Evolutionary conservation across 2,329 filamentous ascomycete species (phyloP).

Genomic region (Calonectria fujianensis): DNA sequence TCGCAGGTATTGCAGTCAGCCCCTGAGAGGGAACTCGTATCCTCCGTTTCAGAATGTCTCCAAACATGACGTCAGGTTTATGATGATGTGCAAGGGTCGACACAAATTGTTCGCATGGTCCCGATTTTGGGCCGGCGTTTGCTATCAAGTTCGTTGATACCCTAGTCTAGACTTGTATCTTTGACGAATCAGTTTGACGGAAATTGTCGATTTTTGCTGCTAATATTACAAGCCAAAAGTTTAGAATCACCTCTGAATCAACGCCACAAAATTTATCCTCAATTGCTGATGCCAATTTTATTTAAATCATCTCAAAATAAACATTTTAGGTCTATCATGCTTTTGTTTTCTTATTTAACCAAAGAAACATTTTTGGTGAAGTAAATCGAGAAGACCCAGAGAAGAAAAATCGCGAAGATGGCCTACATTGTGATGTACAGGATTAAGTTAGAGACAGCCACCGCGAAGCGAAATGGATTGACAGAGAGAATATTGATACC

Average conservation of each 20-base stretch:
- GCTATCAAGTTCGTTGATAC: not conserved
- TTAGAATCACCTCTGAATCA: not conserved
- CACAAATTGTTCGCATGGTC: conserved; percentile 22
- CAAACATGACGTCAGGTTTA: conserved; percentile 16
- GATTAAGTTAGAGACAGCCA: not conserved
- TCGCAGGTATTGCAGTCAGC: not conserved
- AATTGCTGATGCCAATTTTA: not conserved
- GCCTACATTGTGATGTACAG: not conserved
- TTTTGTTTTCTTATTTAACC: too few species aligned
- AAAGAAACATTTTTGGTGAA: not conserved
- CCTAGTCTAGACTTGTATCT: conserved; percentile 3
- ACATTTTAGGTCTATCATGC: not conserved
- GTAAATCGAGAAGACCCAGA: not conserved
- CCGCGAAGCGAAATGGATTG: not conserved
- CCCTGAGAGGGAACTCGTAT: conserved; percentile 18
- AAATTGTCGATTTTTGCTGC: not conserved
- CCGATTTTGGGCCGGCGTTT: not conserved
- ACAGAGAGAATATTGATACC: not conserved
- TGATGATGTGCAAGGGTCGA: conserved; percentile 24
- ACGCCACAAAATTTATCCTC: not conserved
- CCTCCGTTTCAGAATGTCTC: conserved; percentile 1
- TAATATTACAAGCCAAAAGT: not conserved
- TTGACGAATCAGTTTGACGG: conserved; percentile 5
- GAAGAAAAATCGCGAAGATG: not conserved
- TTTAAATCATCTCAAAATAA: not conserved